Percentiles rank a stretch among this genome's conserved stretches.
phyloP scores from a whole-genome alignment of 2,329 filamentous ascomycete species.

The Trichoderma simmonsii region DNA sequence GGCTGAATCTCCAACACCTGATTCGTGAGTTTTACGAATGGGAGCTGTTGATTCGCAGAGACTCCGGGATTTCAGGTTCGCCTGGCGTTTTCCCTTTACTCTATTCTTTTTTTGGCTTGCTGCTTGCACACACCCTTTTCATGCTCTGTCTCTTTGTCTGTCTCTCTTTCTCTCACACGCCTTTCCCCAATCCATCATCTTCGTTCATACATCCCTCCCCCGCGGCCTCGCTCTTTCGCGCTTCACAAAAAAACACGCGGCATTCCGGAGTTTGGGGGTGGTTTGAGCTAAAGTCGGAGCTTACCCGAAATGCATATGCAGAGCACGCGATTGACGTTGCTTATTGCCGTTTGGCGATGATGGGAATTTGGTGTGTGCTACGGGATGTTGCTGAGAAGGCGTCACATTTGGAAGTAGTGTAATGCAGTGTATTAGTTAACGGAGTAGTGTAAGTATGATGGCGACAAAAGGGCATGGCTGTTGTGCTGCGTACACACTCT shows the following conservation, averaged over 20 bases:
- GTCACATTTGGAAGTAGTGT: neutral
- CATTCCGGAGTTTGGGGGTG: neutral
- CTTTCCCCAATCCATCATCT: neutral
- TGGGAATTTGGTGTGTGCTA: neutral
- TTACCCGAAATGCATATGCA: conserved; percentile 12
- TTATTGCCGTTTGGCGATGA: neutral
- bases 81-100: neutral
- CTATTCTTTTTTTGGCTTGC: neutral
- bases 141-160: neutral
- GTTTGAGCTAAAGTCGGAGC: neutral
- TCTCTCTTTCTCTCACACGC: neutral
- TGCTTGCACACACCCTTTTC: neutral
- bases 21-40: conserved; percentile 17
- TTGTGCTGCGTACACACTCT: neutral
- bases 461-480: neutral
- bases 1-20: conserved; percentile 11
- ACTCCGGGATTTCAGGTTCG: neutral
- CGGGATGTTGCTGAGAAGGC: neutral
- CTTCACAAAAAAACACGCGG: neutral
- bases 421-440: neutral
- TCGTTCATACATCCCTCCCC: neutral
- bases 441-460: neutral
- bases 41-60: conserved; percentile 2
- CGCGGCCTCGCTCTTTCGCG: conserved; percentile 9
- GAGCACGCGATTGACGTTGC: conserved; percentile 6